Evolutionary conservation across 805 yeast species (phyloP), one percentile per base, ranked within the genome.

Genomic region (Barnettozyma populi): DNA sequence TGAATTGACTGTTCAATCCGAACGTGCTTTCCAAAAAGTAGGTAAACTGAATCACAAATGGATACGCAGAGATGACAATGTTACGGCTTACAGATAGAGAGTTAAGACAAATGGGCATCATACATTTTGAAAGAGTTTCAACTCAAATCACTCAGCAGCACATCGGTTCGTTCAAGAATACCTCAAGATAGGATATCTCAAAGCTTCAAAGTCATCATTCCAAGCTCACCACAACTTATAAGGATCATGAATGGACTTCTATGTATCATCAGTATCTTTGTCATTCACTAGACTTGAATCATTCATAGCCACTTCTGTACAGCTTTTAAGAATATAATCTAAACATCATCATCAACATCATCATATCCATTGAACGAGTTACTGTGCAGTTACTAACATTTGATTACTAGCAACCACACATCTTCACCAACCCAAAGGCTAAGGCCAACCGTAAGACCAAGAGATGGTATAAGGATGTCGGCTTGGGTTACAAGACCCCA

Each of bases 11-110:
- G 99, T 94, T 82, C 99, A 94, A 86, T 86, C 97, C 74, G 99
- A 94, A 85, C 92, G 96, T 81, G 99, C 99, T 90, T 94, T 86
- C 96, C 99, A 94, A 85, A 94, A 94, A 95, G 96, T 88, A 81
- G 74, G 95, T 76, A 31, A 20, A 24, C 18, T 25, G 14, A 19
- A 25, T 21, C 14, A 37, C 14, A n/a, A 20, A 36, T 43, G 36
- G 32, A 32, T 16, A 23, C 31, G 7, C 29, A 21, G 39, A 16
- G 21, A 8, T 32, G 18, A 25, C 20, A 19, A 23, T 31, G 23
- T 9, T 25, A n/a, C n/a, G n/a, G 31, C 14, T 29, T 29, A 6
- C n/a, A 27, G 24, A 31, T 11, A 23, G 13, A 24, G n/a, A 40
- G 20, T 14, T 20, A 18, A 4, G 5, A 11, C 21, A 35, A 14